Evolutionary conservation across 2,329 filamentous ascomycete species (phyloP), one percentile per base, ranked within the genome.

Genomic region (Dichotomopilus funicola): DNA sequence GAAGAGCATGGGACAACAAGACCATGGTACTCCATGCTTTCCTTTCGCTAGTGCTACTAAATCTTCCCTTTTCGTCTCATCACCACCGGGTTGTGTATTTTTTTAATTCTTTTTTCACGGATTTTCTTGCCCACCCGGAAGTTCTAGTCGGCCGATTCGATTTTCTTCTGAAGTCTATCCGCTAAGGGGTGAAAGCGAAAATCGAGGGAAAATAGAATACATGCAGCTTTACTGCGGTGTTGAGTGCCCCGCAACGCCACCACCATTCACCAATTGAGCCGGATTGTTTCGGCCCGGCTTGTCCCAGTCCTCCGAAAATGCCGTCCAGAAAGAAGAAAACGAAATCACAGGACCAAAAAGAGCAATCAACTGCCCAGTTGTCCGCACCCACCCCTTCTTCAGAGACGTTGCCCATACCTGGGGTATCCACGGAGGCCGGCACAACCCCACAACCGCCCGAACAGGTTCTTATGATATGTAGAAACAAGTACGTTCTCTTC

Each of bases 401-500:
- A 27, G 19, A 27, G 19, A 27, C 19, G 19, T 27, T 27, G 19
- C 19, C 19, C 19, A 27, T 27, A 27, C 19, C 19, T 27, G 19
- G 19, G 19, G 19, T 27, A 27, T 27, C 47, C 8, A 8, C 53
- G 38, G 41, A 53, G 44, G 36, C 54, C 19, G 53, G 52, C 38
- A 12, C 48, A 47, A 47, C 50, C 44, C 46, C 48, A 10, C 49
- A 41, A 50, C 46, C 52, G 6, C 53, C 54, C 44, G 50, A 58
- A 37, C 54, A 60, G 44, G 59, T 61, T 31, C 59, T 65, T 34
- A 61, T 62, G 41, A 64, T 65, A 31, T 65, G 62, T 52, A 61
- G 64, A 41, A 65, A 65, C 47, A 65, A 65, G 64, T 64, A 56
- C 60, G 59, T 52, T 33, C n/a, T 31, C 45, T n/a, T 38, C 45